Evolutionary conservation across 768 basidiomycete genomes (phyloP), one percentile per base, ranked within the genome.

Genomic region (Boletus rex-veris): DNA sequence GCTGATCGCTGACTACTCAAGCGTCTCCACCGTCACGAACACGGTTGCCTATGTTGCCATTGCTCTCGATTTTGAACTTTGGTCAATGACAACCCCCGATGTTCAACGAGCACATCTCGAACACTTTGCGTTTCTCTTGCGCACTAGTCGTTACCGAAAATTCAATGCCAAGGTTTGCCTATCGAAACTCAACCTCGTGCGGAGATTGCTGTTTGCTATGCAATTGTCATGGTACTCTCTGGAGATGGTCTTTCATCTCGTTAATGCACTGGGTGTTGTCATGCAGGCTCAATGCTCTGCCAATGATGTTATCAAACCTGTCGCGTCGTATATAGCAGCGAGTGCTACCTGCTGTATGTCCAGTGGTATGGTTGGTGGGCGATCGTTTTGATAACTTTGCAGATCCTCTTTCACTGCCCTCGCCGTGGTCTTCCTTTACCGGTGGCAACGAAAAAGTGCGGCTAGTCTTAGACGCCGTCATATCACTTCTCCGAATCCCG

Each of bases 21-120:
- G 92, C 30, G 78, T 82, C 52, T 94, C 95, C 1, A 91, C 89
- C 0, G 78, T 98, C 30, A 81, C 85, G 46, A 96, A 96, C 62
- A 76, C 84, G 5, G 76, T 87, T 1, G 94, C 90, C 6, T 96
- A 97, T 67, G 79, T 80, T 41, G 80, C 85, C 5, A 80, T 98
- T 45, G 91, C 90, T 0, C 81, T 98, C 1, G 92, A 96, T 62
- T 91, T 98, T 58, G 86, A 92, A 48, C 82, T 97, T 11, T 98
- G 95, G 95, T 83, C 89, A 0, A 78, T 73, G 31, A 84, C 88
- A 0, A 76, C 77, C 4, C 64, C 74, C 16, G 89, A 90, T 45
- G 83, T 97, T n/a, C 90, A 92, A 61, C 77, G 77, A 5, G 79
- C 84, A 12, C 86, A 93, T 60, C 75, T 95, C 0, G 86, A 88